These are phyloP conservation scores for Zizania latifolia DNA, from an alignment of 176 grass and related monocot species.

Conservation along the genomic window DNA sequence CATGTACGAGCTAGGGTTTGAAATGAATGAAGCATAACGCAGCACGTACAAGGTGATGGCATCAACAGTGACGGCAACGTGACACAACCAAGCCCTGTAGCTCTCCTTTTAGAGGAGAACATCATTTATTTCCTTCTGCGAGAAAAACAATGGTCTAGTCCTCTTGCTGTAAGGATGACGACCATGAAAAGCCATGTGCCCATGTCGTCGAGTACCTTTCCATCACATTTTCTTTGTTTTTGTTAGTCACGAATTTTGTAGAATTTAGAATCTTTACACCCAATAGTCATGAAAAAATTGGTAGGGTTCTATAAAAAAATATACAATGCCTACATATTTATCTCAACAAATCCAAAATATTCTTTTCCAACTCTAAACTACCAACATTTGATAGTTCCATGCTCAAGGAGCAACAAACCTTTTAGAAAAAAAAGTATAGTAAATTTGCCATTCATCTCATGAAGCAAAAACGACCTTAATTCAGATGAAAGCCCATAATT, in stretches of 20 bases:
- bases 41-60: neutral
- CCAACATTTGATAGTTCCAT: too few species aligned
- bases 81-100: slow-evolving; percentile 5
- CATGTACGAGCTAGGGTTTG: slow-evolving; percentile 5
- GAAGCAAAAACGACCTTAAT: too few species aligned
- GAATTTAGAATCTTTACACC: neutral
- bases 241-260: neutral
- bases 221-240: neutral
- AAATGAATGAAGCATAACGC: slow-evolving; percentile 14
- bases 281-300: too few species aligned
- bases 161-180: neutral
- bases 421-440: too few species aligned
- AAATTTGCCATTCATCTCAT: too few species aligned
- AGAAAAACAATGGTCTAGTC: neutral
- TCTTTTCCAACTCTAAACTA: too few species aligned
- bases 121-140: neutral
- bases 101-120: neutral
- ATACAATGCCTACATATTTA: too few species aligned
- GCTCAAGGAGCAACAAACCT: too few species aligned
- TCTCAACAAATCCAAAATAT: too few species aligned
- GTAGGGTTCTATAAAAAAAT: too few species aligned
- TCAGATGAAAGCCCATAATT: too few species aligned
- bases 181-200: slow-evolving; percentile 2
- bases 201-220: too few species aligned
- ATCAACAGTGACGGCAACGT: slow-evolving; percentile 28